These are phyloP conservation scores for Cornus kousa DNA, from an alignment of 148 eudicot species.

Conservation along the genomic window DNA sequence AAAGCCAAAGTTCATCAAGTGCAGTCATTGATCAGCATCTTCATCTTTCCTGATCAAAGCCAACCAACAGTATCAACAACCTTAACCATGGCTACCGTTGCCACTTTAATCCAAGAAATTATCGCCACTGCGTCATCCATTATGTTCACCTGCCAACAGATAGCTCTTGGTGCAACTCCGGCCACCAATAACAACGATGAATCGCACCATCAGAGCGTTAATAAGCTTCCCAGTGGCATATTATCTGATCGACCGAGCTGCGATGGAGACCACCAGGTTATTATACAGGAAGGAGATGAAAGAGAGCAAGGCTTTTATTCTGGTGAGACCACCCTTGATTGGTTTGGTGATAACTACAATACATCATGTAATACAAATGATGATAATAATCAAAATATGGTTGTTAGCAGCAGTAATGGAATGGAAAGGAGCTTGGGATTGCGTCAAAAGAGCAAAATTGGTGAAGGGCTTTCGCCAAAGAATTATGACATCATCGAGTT, in stretches of 20 bases:
- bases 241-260: neutral
- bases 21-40: slow-evolving; percentile 32
- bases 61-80: slow-evolving; percentile 24
- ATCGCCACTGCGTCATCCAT: slow-evolving; percentile 61
- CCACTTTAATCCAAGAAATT: slow-evolving; percentile 62
- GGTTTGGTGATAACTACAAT: slow-evolving; percentile 21
- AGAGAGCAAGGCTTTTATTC: slow-evolving; percentile 10
- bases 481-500: slow-evolving; percentile 55
- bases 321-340: slow-evolving; percentile 11
- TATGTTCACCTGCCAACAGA: slow-evolving; percentile 79
- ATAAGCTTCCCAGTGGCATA: neutral
- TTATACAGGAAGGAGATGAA: neutral
- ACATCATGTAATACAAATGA: neutral
- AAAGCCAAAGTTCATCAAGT: slow-evolving; percentile 57
- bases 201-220: neutral
- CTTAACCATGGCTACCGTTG: slow-evolving; percentile 36
- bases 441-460: neutral
- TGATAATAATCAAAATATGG: neutral
- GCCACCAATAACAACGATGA: neutral
- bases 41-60: slow-evolving; percentile 26
- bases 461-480: slow-evolving; percentile 2
- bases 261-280: neutral
- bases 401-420: neutral
- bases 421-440: neutral
- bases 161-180: slow-evolving; percentile 24